phyloP scores from a whole-genome alignment of 306 rosid genomes.

The Cyamopsis tetragonoloba region DNA sequence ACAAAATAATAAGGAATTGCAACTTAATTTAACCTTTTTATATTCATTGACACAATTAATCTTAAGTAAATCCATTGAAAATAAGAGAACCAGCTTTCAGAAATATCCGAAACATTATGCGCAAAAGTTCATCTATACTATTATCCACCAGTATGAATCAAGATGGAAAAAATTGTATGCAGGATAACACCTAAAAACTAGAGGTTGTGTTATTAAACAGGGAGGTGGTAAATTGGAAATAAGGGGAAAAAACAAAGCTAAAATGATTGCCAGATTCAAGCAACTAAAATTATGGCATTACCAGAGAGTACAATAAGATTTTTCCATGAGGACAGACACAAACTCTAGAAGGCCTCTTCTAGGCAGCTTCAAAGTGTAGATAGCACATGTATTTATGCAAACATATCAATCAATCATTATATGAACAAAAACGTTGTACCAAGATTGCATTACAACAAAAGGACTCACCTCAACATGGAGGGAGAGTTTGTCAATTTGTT shows the following conservation, averaged over 20 bases:
- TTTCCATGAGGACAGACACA: neutral
- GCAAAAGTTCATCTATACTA: neutral
- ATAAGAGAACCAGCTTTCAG: neutral
- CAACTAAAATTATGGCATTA: neutral
- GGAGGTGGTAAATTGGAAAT: neutral
- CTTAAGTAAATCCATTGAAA: neutral
- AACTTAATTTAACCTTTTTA: neutral
- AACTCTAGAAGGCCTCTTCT: constrained; percentile 9
- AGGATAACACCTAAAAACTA: neutral
- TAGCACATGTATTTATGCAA: constrained; percentile 6
- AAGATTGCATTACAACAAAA: constrained; percentile 15
- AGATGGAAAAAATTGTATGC: neutral
- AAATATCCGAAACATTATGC: constrained; percentile 3
- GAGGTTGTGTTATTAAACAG: neutral
- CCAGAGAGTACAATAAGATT: neutral
- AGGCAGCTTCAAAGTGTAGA: neutral
- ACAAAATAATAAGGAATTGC: neutral
- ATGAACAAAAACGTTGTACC: neutral
- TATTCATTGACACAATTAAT: neutral
- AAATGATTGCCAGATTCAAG: neutral
- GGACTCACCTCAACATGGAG: constrained; percentile 91
- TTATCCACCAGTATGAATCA: constrained; percentile 10
- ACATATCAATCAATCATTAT: constrained; percentile 14
- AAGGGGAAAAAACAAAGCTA: neutral
- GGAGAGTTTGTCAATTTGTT: constrained; percentile 93